Percentiles rank a stretch among this genome's conserved stretches.
Conservation (phyloP, 768 basidiomycete species). For the Chiua virens region DNA sequence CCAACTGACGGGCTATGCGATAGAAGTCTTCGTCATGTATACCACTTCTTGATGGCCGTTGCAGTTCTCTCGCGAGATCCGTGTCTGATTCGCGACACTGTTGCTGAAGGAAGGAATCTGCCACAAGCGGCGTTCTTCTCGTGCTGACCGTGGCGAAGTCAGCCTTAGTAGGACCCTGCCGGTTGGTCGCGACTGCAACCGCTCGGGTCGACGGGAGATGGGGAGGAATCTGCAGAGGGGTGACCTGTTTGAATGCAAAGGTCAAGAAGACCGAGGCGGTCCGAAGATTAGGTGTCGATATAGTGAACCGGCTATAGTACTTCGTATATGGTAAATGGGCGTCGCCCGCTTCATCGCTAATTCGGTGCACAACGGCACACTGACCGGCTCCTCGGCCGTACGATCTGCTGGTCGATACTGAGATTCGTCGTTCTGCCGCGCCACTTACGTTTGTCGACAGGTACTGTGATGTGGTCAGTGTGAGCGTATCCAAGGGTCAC, state of each 20-base stretch:
- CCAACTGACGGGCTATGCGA: slow-evolving; percentile 27
- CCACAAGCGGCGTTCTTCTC: slow-evolving; percentile 49
- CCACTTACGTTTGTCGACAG: slow-evolving; percentile 27
- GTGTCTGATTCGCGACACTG: slow-evolving; percentile 29
- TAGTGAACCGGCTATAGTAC: slow-evolving; percentile 21
- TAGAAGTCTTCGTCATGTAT: slow-evolving; percentile 40
- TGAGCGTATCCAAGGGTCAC: slow-evolving; percentile 12
- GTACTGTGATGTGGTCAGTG: slow-evolving; percentile 26
- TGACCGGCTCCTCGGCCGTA: slow-evolving; percentile 20
- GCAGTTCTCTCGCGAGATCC: slow-evolving; percentile 32
- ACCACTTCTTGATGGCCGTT: slow-evolving; percentile 34
- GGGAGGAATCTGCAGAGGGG: slow-evolving; percentile 42
- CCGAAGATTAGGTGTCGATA: slow-evolving; percentile 37
- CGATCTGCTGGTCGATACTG: slow-evolving; percentile 22
- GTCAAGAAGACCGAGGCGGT: slow-evolving; percentile 52
- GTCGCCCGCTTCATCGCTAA: slow-evolving; percentile 9
- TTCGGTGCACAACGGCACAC: slow-evolving; percentile 1
- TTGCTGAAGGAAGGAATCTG: slow-evolving; percentile 38
- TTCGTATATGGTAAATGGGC: slow-evolving; percentile 10
- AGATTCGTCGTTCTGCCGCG: slow-evolving; percentile 13
- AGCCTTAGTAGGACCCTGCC: slow-evolving; percentile 53
- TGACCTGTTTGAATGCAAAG: slow-evolving; percentile 51
- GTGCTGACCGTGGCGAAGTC: slow-evolving; percentile 46
- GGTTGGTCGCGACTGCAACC: slow-evolving; percentile 43
- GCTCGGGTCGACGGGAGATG: slow-evolving; percentile 53